Evolutionary conservation across 768 basidiomycete species (phyloP).

Genomic region (Termitomyces sp.): DNA sequence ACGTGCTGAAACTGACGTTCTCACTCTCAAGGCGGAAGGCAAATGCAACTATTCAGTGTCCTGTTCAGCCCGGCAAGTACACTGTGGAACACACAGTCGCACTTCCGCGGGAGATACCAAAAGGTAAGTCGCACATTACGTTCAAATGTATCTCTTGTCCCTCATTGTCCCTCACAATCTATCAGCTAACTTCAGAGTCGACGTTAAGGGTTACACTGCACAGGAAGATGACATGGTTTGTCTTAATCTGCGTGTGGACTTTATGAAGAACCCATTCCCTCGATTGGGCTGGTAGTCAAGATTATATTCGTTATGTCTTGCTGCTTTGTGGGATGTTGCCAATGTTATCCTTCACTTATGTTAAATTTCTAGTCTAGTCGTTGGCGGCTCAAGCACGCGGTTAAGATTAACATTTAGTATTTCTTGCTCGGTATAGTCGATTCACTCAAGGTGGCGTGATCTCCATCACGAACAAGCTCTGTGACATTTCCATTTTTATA

Average conservation of each 20-base stretch:
- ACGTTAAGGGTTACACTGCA: conserved; percentile 64
- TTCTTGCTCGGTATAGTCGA: background rate
- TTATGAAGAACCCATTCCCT: conserved; percentile 47
- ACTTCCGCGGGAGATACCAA: conserved; percentile 90
- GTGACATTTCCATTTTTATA: background rate
- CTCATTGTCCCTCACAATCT: conserved; percentile 5
- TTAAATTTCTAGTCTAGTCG: background rate
- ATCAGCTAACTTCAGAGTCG: conserved; percentile 80
- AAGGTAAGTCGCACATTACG: conserved; percentile 39
- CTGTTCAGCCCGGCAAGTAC: conserved; percentile 71
- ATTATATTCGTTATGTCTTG: background rate
- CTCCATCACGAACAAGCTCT: background rate
- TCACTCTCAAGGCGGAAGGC: conserved; percentile 56
- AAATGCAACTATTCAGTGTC: conserved; percentile 79
- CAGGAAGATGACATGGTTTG: conserved; percentile 80
- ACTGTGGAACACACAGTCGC: conserved; percentile 78
- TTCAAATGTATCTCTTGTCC: background rate
- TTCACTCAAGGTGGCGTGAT: background rate
- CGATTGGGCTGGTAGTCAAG: conserved; percentile 27
- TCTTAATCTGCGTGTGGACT: conserved; percentile 76
- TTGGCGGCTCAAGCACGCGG: background rate
- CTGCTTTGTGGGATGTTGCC: background rate
- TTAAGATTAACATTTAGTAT: background rate
- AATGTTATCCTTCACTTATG: background rate
- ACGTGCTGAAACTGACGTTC: conserved; percentile 2